Evolutionary conservation across 2,329 filamentous ascomycete species (phyloP).

Genomic region (Trichoderma citrinoviride): DNA sequence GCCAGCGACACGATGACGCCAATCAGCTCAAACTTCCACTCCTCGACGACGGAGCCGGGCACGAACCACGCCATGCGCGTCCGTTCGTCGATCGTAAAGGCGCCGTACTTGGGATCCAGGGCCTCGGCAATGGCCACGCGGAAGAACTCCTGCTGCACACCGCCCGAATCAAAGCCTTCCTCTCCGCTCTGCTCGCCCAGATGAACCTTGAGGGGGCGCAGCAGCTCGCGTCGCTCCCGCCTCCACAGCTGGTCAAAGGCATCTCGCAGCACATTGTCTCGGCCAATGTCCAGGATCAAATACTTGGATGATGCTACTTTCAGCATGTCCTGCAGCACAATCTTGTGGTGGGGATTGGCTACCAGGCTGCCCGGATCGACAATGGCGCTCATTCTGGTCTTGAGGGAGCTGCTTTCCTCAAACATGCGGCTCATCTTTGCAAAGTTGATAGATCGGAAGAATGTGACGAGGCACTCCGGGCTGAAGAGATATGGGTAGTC

Average conservation of each 20-base stretch:
- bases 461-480: slow-evolving; percentile 68
- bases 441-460: slow-evolving; percentile 87
- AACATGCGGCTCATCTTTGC: slow-evolving; percentile 78
- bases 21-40: slow-evolving; percentile 87
- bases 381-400: slow-evolving; percentile 55
- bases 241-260: slow-evolving; percentile 88
- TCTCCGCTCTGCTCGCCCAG: slow-evolving; percentile 81
- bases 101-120: slow-evolving; percentile 72
- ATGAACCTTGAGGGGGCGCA: slow-evolving; percentile 83
- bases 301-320: slow-evolving; percentile 68
- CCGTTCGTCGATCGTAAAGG: slow-evolving; percentile 73
- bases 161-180: slow-evolving; percentile 88
- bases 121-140: slow-evolving; percentile 77
- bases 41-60: slow-evolving; percentile 74
- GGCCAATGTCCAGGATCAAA: slow-evolving; percentile 65
- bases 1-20: slow-evolving; percentile 87
- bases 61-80: slow-evolving; percentile 87
- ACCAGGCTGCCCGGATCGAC: slow-evolving; percentile 55
- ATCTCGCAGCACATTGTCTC: slow-evolving; percentile 67
- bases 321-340: slow-evolving; percentile 60
- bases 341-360: slow-evolving; percentile 56
- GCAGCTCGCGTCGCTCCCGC: slow-evolving; percentile 74
- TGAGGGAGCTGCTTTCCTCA: slow-evolving; percentile 63
- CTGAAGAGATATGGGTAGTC: slow-evolving; percentile 80
- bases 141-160: slow-evolving; percentile 97